Conservation (phyloP, 768 basidiomycete genomes). For the Hericium erinaceus region DNA sequence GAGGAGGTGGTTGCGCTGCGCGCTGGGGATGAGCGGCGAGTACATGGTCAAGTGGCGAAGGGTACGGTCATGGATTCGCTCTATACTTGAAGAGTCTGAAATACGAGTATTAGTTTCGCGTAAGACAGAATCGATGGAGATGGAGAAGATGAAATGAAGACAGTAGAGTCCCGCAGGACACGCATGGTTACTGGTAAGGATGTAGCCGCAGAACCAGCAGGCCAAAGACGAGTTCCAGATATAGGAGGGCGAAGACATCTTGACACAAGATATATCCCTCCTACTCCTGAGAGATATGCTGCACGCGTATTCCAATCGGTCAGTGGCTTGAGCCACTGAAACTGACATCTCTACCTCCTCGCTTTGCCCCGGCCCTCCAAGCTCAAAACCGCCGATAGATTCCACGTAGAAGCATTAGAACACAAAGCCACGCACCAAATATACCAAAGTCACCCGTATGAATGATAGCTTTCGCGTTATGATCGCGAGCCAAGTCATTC, state of each 20-base stretch:
- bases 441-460: conserved; percentile 99
- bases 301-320: no score
- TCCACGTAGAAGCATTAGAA: no score
- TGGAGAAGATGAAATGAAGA: neutral
- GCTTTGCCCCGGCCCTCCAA: no score
- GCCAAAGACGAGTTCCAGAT: neutral
- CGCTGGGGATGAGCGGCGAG: conserved; percentile 83
- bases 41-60: conserved; percentile 95
- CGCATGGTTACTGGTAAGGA: neutral
- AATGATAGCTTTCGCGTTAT: conserved; percentile 85
- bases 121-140: conserved; percentile 15
- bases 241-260: neutral
- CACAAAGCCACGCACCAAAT: conserved; percentile 47
- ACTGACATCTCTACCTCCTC: no score
- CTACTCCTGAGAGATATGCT: no score
- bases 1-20: conserved; percentile 73
- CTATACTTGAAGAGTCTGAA: conserved; percentile 68
- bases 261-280: no score
- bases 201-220: neutral
- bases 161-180: no score
- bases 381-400: no score
- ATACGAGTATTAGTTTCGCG: neutral
- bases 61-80: conserved; percentile 90
- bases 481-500: conserved; percentile 84
- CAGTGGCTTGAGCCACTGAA: neutral